Conservation (phyloP, 75 land plant genomes). For the Pinus albicaulis region DNA sequence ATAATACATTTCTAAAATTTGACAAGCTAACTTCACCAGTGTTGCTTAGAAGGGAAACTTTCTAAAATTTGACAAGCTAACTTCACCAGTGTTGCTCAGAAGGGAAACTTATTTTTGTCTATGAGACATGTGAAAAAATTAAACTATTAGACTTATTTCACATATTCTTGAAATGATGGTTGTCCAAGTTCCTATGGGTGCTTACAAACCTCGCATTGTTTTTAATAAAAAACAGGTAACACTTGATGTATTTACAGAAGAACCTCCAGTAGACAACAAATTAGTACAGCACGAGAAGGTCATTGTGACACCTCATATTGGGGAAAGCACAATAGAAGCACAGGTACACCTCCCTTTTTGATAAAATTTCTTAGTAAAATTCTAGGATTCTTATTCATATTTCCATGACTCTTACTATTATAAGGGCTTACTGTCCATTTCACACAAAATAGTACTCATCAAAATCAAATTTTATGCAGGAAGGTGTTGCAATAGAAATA, state of each 20-base stretch:
- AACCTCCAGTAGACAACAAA: slow-evolving; percentile 67
- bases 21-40: neutral
- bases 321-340: slow-evolving; percentile 72
- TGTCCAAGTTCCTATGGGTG: neutral
- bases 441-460: neutral
- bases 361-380: neutral
- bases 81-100: neutral
- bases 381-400: neutral
- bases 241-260: slow-evolving; percentile 69
- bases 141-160: neutral
- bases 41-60: neutral
- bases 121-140: neutral
- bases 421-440: neutral
- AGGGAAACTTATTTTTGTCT: neutral
- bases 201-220: neutral
- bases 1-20: neutral
- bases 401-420: neutral
- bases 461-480: slow-evolving; percentile 27
- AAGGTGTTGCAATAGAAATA: slow-evolving; percentile 79
- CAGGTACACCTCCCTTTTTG: slow-evolving; percentile 28
- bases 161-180: neutral
- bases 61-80: neutral
- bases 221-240: slow-evolving; percentile 40
- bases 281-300: slow-evolving; percentile 64
- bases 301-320: slow-evolving; percentile 71